Percentiles rank a stretch among this genome's conserved stretches.
These are phyloP conservation scores for Sporothrix globosa DNA, from an alignment of 2,329 filamentous ascomycete species.

Conservation along the genomic window DNA sequence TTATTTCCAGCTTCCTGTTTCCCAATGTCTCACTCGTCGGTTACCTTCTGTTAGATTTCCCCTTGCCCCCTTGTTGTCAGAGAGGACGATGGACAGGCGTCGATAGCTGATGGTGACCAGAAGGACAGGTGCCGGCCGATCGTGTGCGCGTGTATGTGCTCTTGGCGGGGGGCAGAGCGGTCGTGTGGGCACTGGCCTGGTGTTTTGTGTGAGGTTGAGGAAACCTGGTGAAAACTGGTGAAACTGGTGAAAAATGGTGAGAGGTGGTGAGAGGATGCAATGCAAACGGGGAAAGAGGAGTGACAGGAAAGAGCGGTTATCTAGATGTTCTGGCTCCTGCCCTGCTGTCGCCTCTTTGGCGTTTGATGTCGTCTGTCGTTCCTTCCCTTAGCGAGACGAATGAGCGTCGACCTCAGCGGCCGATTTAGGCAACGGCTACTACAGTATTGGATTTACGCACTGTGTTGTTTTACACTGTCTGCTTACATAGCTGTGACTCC, in stretches of 20 bases:
- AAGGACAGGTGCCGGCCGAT: neutral
- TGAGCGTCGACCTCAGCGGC: neutral
- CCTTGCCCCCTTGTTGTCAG: neutral
- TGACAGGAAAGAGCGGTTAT: slow-evolving; percentile 3
- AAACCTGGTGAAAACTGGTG: neutral
- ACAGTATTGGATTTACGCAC: neutral
- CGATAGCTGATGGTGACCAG: neutral
- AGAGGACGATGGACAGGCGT: neutral
- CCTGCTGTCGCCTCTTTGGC: neutral
- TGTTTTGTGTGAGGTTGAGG: neutral
- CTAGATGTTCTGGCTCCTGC: slow-evolving; percentile 18
- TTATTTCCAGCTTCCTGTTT: neutral
- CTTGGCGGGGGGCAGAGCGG: neutral
- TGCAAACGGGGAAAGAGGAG: neutral
- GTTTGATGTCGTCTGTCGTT: slow-evolving; percentile 18
- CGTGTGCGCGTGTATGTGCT: slow-evolving; percentile 7
- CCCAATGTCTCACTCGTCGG: slow-evolving; percentile 14
- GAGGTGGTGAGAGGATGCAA: neutral
- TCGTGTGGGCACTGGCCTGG: neutral
- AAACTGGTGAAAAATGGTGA: neutral
- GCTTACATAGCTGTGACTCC: neutral
- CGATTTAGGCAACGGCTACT: slow-evolving; percentile 6
- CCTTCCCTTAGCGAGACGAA: slow-evolving; percentile 28
- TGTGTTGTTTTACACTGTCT: neutral
- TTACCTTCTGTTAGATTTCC: neutral